These are phyloP conservation scores for Suhomyces xylopsoci DNA, from an alignment of 805 yeast genomes.

Conservation along the genomic window DNA sequence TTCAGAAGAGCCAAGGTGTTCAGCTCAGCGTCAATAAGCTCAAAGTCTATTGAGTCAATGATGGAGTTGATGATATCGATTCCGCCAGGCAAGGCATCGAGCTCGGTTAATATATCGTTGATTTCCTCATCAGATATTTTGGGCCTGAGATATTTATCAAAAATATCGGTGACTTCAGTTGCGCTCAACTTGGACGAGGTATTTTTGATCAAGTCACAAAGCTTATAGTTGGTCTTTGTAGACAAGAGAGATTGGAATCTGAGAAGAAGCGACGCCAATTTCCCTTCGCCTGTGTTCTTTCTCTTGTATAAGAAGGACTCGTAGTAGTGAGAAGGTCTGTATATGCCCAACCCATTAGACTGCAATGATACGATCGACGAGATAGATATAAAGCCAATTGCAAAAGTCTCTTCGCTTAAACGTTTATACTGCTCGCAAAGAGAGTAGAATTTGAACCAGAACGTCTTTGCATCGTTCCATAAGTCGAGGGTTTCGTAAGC, in stretches of 20 bases:
- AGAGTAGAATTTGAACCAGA: conserved; percentile 68
- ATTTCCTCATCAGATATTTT: conserved; percentile 27
- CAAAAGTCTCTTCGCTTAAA: conserved; percentile 56
- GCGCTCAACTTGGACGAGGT: conserved; percentile 11
- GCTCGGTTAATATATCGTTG: conserved; percentile 15
- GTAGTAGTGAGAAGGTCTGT: conserved; percentile 30
- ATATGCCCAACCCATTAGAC: conserved; percentile 32
- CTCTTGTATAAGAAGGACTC: conserved; percentile 19
- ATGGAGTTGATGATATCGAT: conserved; percentile 21
- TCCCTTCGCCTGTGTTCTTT: conserved; percentile 10
- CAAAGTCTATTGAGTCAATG: conserved; percentile 13
- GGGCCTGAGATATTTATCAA: conserved; percentile 17
- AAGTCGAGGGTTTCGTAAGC: conserved; percentile 22
- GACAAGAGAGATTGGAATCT: conserved; percentile 26
- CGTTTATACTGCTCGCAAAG: conserved; percentile 70
- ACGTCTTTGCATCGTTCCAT: conserved; percentile 22
- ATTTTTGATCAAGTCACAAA: conserved; percentile 14
- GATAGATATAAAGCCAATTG: conserved; percentile 16
- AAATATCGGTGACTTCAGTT: conserved; percentile 20
- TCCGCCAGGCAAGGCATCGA: conserved; percentile 26
- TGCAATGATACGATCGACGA: conserved; percentile 22
- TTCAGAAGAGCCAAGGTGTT: conserved; percentile 13
- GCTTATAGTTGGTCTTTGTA: conserved; percentile 24
- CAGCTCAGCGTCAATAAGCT: conserved; percentile 1
- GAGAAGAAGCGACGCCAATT: conserved; percentile 19